A percentile compares a stretch with the other conserved stretches of the same genome.
phyloP scores from a whole-genome alignment of 306 rosid genomes.

The Crataegus laevigata region DNA sequence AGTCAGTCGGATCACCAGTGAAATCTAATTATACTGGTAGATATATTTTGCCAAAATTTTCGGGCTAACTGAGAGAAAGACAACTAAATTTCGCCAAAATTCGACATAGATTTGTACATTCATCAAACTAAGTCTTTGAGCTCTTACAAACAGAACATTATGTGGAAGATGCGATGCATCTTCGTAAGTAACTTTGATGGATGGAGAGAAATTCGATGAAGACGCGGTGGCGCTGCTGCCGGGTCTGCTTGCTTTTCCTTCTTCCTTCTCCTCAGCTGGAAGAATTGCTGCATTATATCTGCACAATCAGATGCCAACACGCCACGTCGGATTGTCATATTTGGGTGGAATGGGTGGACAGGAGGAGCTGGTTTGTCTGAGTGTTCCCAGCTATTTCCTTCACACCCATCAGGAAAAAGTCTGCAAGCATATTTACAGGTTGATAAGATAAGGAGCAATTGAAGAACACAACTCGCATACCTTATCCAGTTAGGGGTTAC shows the following conservation, averaged over 20 bases:
- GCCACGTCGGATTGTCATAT: slow-evolving; percentile 64
- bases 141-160: slow-evolving; percentile 58
- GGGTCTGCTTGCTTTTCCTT: slow-evolving; percentile 35
- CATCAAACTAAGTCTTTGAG: background rate
- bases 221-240: slow-evolving; percentile 22
- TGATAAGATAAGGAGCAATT: background rate
- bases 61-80: background rate
- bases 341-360: slow-evolving; percentile 92
- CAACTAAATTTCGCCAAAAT: too few relatives aligned
- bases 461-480: slow-evolving; percentile 25
- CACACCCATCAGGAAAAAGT: slow-evolving; percentile 68
- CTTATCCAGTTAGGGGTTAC: slow-evolving; percentile 53
- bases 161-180: slow-evolving; percentile 67
- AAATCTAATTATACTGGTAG: too few relatives aligned
- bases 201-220: slow-evolving; percentile 29
- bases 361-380: slow-evolving; percentile 60
- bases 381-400: slow-evolving; percentile 34
- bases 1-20: background rate
- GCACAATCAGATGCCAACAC: slow-evolving; percentile 74
- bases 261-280: slow-evolving; percentile 68
- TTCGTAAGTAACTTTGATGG: slow-evolving; percentile 61
- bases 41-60: background rate
- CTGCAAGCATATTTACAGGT: slow-evolving; percentile 27
- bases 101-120: background rate
- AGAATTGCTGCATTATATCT: slow-evolving; percentile 85